Percentiles rank a stretch among this genome's conserved stretches.
Evolutionary conservation across 1,284 basidiomycete species (phyloP).

Genomic region (Paramarasmius palmivorus): DNA sequence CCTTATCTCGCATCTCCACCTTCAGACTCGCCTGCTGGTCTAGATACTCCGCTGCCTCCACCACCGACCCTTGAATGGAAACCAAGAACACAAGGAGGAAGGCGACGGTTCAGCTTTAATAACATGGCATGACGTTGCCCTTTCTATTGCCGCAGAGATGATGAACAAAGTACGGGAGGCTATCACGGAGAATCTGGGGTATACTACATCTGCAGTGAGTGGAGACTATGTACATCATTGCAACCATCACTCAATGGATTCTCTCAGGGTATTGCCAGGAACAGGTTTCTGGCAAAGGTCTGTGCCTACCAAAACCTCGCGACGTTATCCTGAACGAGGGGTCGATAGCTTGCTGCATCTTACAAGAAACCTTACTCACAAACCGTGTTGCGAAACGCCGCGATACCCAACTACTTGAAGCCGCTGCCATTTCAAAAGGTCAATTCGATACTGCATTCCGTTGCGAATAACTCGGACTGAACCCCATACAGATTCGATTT

Average conservation of each 20-base stretch:
- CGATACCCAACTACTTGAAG: slow-evolving; percentile 79
- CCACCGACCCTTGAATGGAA: slow-evolving; percentile 75
- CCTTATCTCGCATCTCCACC: slow-evolving; percentile 78
- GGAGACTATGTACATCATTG: neutral
- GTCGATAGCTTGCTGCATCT: slow-evolving; percentile 74
- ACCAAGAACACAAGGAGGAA: slow-evolving; percentile 20
- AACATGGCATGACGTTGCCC: slow-evolving; percentile 91
- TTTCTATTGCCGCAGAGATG: slow-evolving; percentile 87
- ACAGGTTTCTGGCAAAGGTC: slow-evolving; percentile 94
- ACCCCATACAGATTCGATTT: slow-evolving; percentile 77
- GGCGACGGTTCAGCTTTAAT: slow-evolving; percentile 32
- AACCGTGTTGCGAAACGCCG: slow-evolving; percentile 82
- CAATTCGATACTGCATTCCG: neutral
- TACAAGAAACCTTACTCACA: slow-evolving; percentile 89
- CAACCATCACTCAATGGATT: neutral
- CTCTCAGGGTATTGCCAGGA: slow-evolving; percentile 82
- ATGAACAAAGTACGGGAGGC: slow-evolving; percentile 78
- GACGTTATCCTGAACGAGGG: neutral
- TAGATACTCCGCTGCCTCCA: slow-evolving; percentile 82
- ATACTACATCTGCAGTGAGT: slow-evolving; percentile 90
- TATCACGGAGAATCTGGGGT: slow-evolving; percentile 77
- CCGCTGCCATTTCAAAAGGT: slow-evolving; percentile 90
- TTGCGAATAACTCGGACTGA: slow-evolving; percentile 7
- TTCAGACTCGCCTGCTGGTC: slow-evolving; percentile 63
- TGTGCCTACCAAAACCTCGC: slow-evolving; percentile 7